Percentiles rank a stretch among this genome's conserved stretches.
Evolutionary conservation across 2,329 filamentous ascomycete genomes (phyloP).

Genomic region (Orbilia oligospora): DNA sequence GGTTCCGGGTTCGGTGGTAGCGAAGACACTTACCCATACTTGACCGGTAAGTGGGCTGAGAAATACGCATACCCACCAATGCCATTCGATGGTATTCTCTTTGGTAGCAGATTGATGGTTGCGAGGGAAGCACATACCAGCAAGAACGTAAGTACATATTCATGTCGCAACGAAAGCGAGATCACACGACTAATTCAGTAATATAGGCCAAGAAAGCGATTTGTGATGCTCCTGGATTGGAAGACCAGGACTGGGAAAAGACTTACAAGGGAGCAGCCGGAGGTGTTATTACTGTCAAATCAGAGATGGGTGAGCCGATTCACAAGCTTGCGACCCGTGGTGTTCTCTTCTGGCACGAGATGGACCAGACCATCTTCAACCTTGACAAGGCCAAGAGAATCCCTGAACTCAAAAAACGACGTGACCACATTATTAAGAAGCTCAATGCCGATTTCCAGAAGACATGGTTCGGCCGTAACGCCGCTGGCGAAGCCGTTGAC

Average conservation of each 20-base stretch:
- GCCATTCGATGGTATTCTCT: slow-evolving; percentile 93
- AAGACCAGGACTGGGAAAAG: slow-evolving; percentile 88
- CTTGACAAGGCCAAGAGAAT: slow-evolving; percentile 95
- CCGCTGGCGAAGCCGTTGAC: slow-evolving; percentile 83
- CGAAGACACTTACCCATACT: slow-evolving; percentile 91
- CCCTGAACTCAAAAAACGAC: slow-evolving; percentile 87
- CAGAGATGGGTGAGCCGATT: slow-evolving; percentile 99
- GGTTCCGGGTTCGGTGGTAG: slow-evolving; percentile 92
- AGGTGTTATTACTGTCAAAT: slow-evolving; percentile 94
- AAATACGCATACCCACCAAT: slow-evolving; percentile 89
- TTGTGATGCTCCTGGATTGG: slow-evolving; percentile 84
- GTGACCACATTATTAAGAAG: slow-evolving; percentile 93
- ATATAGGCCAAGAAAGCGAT: slow-evolving; percentile 85
- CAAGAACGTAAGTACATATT: slow-evolving; percentile 70
- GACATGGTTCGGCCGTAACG: slow-evolving; percentile 94
- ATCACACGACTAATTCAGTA: slow-evolving; percentile 24
- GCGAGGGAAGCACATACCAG: slow-evolving; percentile 93
- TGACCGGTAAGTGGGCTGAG: slow-evolving; percentile 89
- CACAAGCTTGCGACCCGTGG: slow-evolving; percentile 98
- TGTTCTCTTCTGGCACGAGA: slow-evolving; percentile 93
- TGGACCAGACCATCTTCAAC: slow-evolving; percentile 98
- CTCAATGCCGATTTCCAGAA: slow-evolving; percentile 97
- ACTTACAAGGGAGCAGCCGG: slow-evolving; percentile 92
- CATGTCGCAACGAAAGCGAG: background rate
- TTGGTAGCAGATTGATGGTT: slow-evolving; percentile 94